Percentiles rank a stretch among this genome's conserved stretches.
These are phyloP conservation scores for Podospora bellae-mahoneyi DNA, from an alignment of 495 filamentous ascomycete species.

Conservation along the genomic window DNA sequence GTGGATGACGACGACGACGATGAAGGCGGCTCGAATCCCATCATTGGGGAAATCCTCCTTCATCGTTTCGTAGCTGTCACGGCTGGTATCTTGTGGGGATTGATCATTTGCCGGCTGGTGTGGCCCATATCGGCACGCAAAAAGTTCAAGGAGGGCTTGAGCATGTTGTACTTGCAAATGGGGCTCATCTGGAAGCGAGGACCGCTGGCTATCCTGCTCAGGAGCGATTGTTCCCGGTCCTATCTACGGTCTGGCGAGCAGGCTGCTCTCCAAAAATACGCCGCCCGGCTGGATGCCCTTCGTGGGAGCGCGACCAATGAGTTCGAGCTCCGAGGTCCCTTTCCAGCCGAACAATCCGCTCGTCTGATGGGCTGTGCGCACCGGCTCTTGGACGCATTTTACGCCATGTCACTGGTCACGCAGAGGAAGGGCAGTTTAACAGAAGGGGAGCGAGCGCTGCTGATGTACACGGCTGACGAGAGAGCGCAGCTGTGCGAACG, in stretches of 20 bases:
- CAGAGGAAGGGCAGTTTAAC: slow-evolving; percentile 72
- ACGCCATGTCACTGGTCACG: slow-evolving; percentile 92
- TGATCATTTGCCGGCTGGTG: slow-evolving; percentile 82
- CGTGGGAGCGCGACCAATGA: slow-evolving; percentile 72
- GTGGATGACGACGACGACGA: slow-evolving; percentile 76
- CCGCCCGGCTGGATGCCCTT: slow-evolving; percentile 67
- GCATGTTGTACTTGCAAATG: slow-evolving; percentile 86
- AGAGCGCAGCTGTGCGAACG: slow-evolving; percentile 72
- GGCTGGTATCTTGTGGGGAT: slow-evolving; percentile 83
- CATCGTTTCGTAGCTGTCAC: slow-evolving; percentile 88
- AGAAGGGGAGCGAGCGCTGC: slow-evolving; percentile 72
- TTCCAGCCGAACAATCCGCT: slow-evolving; percentile 64
- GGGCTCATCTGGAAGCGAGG: slow-evolving; percentile 95
- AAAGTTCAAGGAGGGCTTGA: slow-evolving; percentile 82
- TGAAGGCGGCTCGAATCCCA: slow-evolving; percentile 79
- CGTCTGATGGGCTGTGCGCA: slow-evolving; percentile 74
- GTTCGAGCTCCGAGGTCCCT: slow-evolving; percentile 80
- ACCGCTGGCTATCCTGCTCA: slow-evolving; percentile 70
- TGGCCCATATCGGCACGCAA: slow-evolving; percentile 88
- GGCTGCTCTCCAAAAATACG: slow-evolving; percentile 56
- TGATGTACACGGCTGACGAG: slow-evolving; percentile 77
- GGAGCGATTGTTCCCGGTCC: slow-evolving; percentile 48
- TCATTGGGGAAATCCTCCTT: slow-evolving; percentile 83
- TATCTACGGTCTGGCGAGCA: slow-evolving; percentile 86
- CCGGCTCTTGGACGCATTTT: slow-evolving; percentile 83